Base-by-base conservation (phyloP, 106 monocot genomes). In the Narthecium ossifragum region DNA sequence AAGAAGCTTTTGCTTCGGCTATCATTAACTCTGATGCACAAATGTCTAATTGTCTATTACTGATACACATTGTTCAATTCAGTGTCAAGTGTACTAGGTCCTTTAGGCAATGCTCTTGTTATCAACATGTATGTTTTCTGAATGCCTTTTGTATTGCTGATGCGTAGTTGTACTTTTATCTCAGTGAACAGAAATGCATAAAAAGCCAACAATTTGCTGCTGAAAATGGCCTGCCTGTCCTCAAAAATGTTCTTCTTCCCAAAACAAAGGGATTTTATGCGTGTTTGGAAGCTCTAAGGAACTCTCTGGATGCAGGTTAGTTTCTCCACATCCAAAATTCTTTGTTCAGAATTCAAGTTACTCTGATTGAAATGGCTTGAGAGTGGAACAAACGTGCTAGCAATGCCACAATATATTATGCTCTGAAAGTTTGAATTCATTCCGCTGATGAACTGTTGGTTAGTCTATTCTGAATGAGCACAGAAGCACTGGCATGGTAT, bases 221-320 rank as follows among this genome's bases (percentile, higher is more conserved):
- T 51, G 86, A 96, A 59, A 83, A 84, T 69, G 78, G 78, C 37
- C 58, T 96, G 70, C 94, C 94, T n/a, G 68, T 86, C 45, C 67
- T 96, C 13, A 64, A 65, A 65, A 78, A 84, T 68, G 85, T 96
- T n/a, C 85, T 96, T 36, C 74, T 96, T 76, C 94, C 94, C 6
- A 96, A 90, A 73, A 80, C 83, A 58, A 96, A 57, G 64, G 94
- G 94, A 17, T 86, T 96, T 61, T 65, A 45, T 69, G 55, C 76
- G 33, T 96, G 83, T 70, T 63, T 96, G 45, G 75, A 90, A 61
- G 47, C 61, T 66, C 59, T 96, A 25, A 66, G 86, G 24, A 71
- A 59, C 62, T 85, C 93, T 1, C 45, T 93, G 57, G 82, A 89
- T 73, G 82, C 88, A 73, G 93, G 93, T 85, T 48, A 30, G 15